These are phyloP conservation scores for Letharia lupina DNA, from an alignment of 495 filamentous ascomycete species.

Conservation along the genomic window DNA sequence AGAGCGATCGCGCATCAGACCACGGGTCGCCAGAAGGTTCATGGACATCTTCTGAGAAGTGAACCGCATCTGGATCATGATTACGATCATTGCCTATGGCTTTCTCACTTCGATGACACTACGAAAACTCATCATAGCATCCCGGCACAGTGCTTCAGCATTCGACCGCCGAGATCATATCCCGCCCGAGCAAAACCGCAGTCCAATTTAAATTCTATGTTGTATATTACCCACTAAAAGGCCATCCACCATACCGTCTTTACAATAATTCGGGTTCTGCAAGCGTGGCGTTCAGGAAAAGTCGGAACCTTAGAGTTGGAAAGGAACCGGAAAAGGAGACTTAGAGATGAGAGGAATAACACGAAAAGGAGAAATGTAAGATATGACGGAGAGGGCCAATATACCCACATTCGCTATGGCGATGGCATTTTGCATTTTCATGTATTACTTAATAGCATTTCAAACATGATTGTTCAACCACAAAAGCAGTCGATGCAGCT, in stretches of 20 bases:
- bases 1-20: conserved; percentile 50
- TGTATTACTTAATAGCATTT: neutral
- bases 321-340: neutral
- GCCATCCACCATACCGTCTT: neutral
- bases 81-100: neutral
- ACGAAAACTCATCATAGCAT: neutral
- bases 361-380: conserved; percentile 8
- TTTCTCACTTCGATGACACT: neutral
- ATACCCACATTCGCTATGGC: conserved; percentile 28
- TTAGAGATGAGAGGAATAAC: too few relatives aligned
- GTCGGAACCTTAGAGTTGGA: neutral
- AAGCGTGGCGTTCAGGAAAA: conserved; percentile 15
- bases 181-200: neutral
- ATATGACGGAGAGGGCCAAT: neutral
- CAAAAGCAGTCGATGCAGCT: neutral
- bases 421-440: conserved; percentile 6
- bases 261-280: conserved; percentile 1
- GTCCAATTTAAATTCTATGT: neutral
- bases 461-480: neutral
- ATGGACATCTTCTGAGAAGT: conserved; percentile 26
- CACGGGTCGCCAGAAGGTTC: conserved; percentile 25
- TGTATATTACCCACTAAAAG: neutral
- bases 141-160: neutral
- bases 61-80: neutral
- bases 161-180: neutral